Evolutionary conservation across 352 stramenopile genomes (phyloP), one percentile per base, ranked within the genome.

Genomic region (Phytophthora tubulina): DNA sequence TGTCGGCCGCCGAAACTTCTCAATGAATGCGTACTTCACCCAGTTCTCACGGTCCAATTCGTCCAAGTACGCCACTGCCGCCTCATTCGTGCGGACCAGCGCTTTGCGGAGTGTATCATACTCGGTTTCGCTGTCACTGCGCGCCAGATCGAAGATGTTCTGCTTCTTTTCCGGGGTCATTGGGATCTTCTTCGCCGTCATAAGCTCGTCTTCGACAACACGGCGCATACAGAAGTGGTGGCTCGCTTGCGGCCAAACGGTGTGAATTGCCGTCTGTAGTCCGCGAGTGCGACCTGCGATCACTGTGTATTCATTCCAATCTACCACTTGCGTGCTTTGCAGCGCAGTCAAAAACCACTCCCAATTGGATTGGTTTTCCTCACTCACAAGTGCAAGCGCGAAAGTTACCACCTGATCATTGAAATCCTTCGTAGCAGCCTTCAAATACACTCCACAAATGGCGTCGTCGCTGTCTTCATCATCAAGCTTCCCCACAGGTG

Each of bases 1-100:
- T 39, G 85, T 94, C 27, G 87, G 85, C 8, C 86, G 79, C 31
- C 80, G 84, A 63, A 85, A 90, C 15, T 72, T 67, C 36, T 92
- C 85, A 7, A 92, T 54, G 58, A 94, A 94, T 3, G 85, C 85
- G 54, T 91, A 94, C 62, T 93, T 92, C 52, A 94, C 85, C 87
- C 87, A 94, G 38, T 81, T 84, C 2, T 80, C 68, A 27, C 81
- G 78, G 41, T 81, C 76, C 14, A 94, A 63, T n/a, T 70, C 68
- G 50, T 94, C 85, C 36, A 94, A 68, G 57, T 84, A 87, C 32
- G 78, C 60, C 33, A 91, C 76, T 5, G 70, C 73, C 1, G 80
- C 72, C 66, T 90, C 85, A 30, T 84, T 90, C 41, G 81, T 88
- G 44, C 79, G 74, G 36, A 79, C 21, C 2, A 94, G 57, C 45